Evolutionary conservation across 441 rosid species (phyloP).

Genomic region (Jatropha podagrica): DNA sequence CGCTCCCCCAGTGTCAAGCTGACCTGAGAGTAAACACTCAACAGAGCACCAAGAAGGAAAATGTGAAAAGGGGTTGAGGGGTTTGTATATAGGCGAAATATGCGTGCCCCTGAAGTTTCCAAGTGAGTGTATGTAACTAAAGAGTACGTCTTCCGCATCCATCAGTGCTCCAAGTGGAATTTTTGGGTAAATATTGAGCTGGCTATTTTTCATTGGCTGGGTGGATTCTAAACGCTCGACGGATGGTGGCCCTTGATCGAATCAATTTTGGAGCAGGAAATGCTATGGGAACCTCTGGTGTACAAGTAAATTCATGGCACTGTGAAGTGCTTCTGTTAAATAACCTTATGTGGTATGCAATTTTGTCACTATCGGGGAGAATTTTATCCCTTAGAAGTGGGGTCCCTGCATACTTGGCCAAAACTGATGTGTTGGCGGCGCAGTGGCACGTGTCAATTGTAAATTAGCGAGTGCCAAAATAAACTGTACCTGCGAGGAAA

Average conservation of each 20-base stretch:
- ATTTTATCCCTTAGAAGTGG: neutral
- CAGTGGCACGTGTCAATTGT: neutral
- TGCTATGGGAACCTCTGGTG: neutral
- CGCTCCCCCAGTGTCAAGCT: neutral
- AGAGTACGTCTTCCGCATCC: neutral
- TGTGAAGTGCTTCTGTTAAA: too few relatives aligned
- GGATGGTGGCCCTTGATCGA: neutral
- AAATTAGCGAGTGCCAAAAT: neutral
- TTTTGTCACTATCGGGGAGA: neutral
- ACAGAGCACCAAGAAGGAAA: neutral
- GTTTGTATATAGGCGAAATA: slow-evolving; percentile 11
- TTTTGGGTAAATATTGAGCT: slow-evolving; percentile 6
- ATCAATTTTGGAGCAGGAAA: neutral
- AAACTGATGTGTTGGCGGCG: neutral
- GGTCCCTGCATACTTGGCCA: neutral
- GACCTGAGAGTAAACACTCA: neutral
- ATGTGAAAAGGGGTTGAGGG: neutral
- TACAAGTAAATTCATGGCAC: neutral
- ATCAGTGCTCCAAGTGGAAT: neutral
- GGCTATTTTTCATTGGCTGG: slow-evolving; percentile 17
- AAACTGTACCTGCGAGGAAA: neutral
- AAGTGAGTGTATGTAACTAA: neutral
- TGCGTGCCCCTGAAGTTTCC: slow-evolving; percentile 27
- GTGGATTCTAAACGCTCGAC: neutral
- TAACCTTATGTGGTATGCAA: neutral